Evolutionary conservation across 1,284 basidiomycete species (phyloP).

Genomic region (Golubevia sp.): DNA sequence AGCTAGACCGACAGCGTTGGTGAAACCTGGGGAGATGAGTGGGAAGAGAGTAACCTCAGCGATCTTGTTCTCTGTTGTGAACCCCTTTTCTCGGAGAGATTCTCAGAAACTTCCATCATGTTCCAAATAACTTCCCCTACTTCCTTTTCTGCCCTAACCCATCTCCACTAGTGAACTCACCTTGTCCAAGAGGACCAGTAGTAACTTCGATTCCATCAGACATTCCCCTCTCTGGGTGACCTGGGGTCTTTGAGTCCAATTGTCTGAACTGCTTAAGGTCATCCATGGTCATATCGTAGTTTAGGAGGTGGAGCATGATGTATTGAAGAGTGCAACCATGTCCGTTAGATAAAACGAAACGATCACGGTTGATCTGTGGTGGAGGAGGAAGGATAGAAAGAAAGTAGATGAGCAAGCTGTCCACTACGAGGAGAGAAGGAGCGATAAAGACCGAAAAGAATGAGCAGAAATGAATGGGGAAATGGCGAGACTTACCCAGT

Average conservation of each 20-base stretch:
- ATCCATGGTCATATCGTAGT: constrained; percentile 72
- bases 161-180: constrained; percentile 47
- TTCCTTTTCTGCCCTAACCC: too few species aligned
- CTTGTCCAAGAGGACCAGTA: constrained; percentile 93
- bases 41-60: constrained; percentile 1
- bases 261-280: constrained; percentile 76
- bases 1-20: constrained; percentile 88
- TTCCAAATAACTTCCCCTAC: not conserved
- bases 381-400: too few species aligned
- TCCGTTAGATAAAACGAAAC: constrained; percentile 81
- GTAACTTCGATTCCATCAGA: constrained; percentile 94
- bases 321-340: constrained; percentile 70
- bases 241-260: constrained; percentile 72
- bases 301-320: constrained; percentile 78
- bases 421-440: too few species aligned
- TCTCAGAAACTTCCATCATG: not conserved
- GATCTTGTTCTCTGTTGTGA: not conserved
- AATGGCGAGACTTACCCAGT: too few species aligned
- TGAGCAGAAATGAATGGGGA: too few species aligned
- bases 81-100: too few species aligned
- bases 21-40: constrained; percentile 65
- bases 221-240: constrained; percentile 86
- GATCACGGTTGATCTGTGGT: constrained; percentile 50
- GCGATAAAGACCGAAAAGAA: too few species aligned
- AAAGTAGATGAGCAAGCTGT: too few species aligned